Conservation (phyloP, 805 yeast species). For the Yueomyces sp. region DNA sequence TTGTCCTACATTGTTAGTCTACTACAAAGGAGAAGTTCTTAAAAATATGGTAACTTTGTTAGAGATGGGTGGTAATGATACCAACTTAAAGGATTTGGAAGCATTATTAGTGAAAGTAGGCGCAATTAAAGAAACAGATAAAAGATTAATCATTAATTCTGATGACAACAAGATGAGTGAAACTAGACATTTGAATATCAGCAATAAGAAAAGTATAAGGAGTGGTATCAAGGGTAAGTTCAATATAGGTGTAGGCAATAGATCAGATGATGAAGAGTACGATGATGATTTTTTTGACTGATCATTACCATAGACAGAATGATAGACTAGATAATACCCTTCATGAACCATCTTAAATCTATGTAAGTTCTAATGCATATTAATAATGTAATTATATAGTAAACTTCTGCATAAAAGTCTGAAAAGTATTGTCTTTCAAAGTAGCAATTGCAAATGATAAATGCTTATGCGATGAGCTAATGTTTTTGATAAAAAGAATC, state of each 20-base stretch:
- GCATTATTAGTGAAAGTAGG: constrained; percentile 50
- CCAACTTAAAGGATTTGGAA: constrained; percentile 60
- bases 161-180: constrained; percentile 34
- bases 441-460: too few species aligned
- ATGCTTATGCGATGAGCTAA: too few species aligned
- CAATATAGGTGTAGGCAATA: constrained; percentile 23
- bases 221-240: constrained; percentile 21
- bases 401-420: too few species aligned
- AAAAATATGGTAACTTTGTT: constrained; percentile 73
- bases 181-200: constrained; percentile 40
- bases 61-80: constrained; percentile 73
- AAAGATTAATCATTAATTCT: constrained; percentile 47
- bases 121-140: constrained; percentile 55
- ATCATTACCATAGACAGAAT: background rate
- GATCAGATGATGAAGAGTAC: constrained; percentile 17
- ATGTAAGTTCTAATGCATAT: too few species aligned
- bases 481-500: too few species aligned
- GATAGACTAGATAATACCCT: background rate
- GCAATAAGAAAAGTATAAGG: constrained; percentile 37
- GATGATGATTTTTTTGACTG: constrained; percentile 39
- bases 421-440: too few species aligned
- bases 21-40: constrained; percentile 62
- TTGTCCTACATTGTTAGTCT: constrained; percentile 83
- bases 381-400: too few species aligned
- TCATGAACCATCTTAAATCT: background rate